A percentile compares a stretch with the other conserved stretches of the same genome.
Evolutionary conservation across 306 rosid genomes (phyloP).

Genomic region (Erythrophleum fordii): DNA sequence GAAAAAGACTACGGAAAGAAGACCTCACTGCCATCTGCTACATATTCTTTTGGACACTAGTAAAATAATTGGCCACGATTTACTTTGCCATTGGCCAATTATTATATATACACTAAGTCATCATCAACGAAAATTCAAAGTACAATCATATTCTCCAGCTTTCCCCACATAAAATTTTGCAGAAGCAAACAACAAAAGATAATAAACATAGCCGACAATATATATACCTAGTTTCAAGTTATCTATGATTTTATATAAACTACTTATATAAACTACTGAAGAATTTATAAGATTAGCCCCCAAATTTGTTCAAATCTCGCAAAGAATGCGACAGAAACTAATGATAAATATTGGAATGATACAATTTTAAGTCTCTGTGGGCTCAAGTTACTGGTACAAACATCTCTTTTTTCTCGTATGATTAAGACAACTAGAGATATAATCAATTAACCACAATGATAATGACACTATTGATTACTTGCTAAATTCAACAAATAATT

Average conservation of each 20-base stretch:
- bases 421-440: background rate
- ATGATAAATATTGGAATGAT: background rate
- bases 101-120: conserved; percentile 14
- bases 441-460: background rate
- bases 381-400: background rate
- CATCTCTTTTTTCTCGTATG: background rate
- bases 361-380: background rate
- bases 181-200: conserved; percentile 15
- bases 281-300: background rate
- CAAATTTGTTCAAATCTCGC: background rate
- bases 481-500: background rate
- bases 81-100: conserved; percentile 34
- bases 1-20: background rate
- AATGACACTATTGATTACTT: background rate
- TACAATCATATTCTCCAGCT: conserved; percentile 39
- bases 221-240: conserved; percentile 17
- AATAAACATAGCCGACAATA: background rate
- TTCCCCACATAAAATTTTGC: conserved; percentile 29
- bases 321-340: conserved; percentile 9
- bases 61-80: conserved; percentile 34
- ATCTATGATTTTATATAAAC: background rate
- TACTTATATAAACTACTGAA: background rate
- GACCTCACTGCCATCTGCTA: conserved; percentile 38
- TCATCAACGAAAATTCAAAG: conserved; percentile 21
- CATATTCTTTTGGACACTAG: conserved; percentile 15